A percentile compares a stretch with the other conserved stretches of the same genome.
phyloP scores from a whole-genome alignment of 2,329 filamentous ascomycete genomes.

The Colletotrichum destructivum region DNA sequence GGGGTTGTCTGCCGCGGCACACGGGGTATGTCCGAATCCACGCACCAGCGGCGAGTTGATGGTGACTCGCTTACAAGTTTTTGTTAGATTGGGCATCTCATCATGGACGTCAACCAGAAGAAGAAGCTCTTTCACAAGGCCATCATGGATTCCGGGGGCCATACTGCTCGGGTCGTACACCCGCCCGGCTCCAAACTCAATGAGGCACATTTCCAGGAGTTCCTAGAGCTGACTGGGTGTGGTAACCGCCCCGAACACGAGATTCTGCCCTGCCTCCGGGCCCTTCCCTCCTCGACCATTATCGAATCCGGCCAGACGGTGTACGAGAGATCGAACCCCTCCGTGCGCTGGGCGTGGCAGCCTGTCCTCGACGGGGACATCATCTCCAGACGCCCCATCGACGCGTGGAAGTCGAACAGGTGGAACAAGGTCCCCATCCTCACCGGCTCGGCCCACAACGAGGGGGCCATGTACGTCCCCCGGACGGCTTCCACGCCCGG shows the following conservation, averaged over 20 bases:
- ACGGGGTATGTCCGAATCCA: conserved; percentile 45
- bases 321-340: conserved; percentile 48
- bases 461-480: conserved; percentile 50
- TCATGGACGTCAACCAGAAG: conserved; percentile 52
- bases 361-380: conserved; percentile 50
- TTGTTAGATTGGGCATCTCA: conserved; percentile 48
- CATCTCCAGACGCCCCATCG: conserved; percentile 49
- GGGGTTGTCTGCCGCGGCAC: conserved; percentile 58
- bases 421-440: conserved; percentile 51
- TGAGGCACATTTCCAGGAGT: conserved; percentile 49
- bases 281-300: conserved; percentile 46
- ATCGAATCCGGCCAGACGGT: conserved; percentile 49
- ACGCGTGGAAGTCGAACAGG: conserved; percentile 52
- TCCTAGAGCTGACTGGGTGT: conserved; percentile 47
- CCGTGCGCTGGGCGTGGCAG: conserved; percentile 52
- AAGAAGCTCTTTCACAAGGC: conserved; percentile 52
- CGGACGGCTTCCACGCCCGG: conserved; percentile 18
- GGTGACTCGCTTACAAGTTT: background rate
- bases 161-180: conserved; percentile 50
- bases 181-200: conserved; percentile 47
- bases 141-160: conserved; percentile 51
- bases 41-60: background rate
- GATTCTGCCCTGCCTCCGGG: conserved; percentile 47
- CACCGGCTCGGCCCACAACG: conserved; percentile 49
- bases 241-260: conserved; percentile 43